Percentiles rank a stretch among this genome's conserved stretches.
phyloP scores from a whole-genome alignment of 352 stramenopile species.

The Globisporangium rhizosaccharum region DNA sequence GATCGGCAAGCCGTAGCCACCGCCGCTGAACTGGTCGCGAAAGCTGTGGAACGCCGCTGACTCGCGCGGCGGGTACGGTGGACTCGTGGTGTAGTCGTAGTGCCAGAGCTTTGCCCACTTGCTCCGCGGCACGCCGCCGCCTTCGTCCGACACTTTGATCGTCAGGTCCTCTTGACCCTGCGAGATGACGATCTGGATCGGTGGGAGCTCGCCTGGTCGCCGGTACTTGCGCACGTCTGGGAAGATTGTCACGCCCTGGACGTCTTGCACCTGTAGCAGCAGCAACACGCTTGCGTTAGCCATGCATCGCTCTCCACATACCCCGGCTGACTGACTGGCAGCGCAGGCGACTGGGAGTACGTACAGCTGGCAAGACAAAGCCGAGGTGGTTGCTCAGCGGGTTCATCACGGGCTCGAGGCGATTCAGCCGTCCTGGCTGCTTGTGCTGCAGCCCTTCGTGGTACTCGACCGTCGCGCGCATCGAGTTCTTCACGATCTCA shows the following conservation, averaged over 20 bases:
- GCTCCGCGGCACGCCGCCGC: conserved; percentile 95
- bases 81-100: conserved; percentile 98
- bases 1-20: conserved; percentile 94
- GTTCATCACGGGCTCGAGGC: conserved; percentile 66
- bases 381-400: conserved; percentile 51
- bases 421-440: conserved; percentile 37
- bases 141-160: conserved; percentile 98
- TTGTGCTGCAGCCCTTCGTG: conserved; percentile 69
- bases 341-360: neutral
- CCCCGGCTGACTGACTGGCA: too few species aligned
- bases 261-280: conserved; percentile 25
- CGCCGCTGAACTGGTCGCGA: conserved; percentile 87
- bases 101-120: conserved; percentile 97
- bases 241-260: conserved; percentile 68
- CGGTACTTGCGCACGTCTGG: conserved; percentile 74
- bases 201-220: conserved; percentile 59
- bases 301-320: too few species aligned
- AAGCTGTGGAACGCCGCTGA: conserved; percentile 73
- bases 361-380: conserved; percentile 68
- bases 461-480: conserved; percentile 96
- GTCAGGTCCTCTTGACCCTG: conserved; percentile 94
- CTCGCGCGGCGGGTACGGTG: conserved; percentile 43
- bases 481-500: conserved; percentile 98
- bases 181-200: conserved; percentile 97
- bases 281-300: too few species aligned